Evolutionary conservation across 768 basidiomycete species (phyloP), one percentile per base, ranked within the genome.

Genomic region (Stropharia rugosoannulata): DNA sequence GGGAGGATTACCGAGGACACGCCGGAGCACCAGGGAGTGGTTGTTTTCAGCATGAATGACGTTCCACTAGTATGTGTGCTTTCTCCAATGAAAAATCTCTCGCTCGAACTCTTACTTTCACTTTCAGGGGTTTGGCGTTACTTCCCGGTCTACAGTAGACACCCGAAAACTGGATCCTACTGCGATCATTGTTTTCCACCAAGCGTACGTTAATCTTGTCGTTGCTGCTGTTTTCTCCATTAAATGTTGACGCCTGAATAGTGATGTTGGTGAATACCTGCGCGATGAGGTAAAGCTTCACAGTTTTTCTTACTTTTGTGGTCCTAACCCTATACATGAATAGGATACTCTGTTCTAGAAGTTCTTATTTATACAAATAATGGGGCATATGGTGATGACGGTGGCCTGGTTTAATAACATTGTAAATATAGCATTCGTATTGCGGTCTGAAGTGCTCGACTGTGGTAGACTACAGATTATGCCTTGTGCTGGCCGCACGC

Each of bases 1-100:
- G 97, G 97, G 15, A 83, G 96, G 57, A 98, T 98, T 69, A 98
- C 97, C 46, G 97, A 99, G 69, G 97, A 99, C 66, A 96, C 95
- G 2, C 95, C 96, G 10, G 97, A 99, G 67, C 96, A 99, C 68
- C 97, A 98, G 68, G 97, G 97, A 44, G 97, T 98, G 1, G 92
- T 98, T 12, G 86, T 98, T 22, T 98, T 84, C 76, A 95, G 86
- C 68, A 98, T 98, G 97, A 89, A 79, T 55, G 96, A 99, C 70
- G 80, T 92, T 25, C 97, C 97, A 59, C 73, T 99, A 57, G 95
- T 96, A 66, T 59, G 83, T 75, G 36, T 13, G 32, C 38, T 36
- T 9, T 25, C 42, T 15, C 27, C 46, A 50, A 48, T 7, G 29
- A 10, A 32, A 7, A 2, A 32, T 32, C 35, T 56, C 38, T 8